These are phyloP conservation scores for Psilocybe sp. DNA, from an alignment of 768 basidiomycete genomes.

Conservation along the genomic window DNA sequence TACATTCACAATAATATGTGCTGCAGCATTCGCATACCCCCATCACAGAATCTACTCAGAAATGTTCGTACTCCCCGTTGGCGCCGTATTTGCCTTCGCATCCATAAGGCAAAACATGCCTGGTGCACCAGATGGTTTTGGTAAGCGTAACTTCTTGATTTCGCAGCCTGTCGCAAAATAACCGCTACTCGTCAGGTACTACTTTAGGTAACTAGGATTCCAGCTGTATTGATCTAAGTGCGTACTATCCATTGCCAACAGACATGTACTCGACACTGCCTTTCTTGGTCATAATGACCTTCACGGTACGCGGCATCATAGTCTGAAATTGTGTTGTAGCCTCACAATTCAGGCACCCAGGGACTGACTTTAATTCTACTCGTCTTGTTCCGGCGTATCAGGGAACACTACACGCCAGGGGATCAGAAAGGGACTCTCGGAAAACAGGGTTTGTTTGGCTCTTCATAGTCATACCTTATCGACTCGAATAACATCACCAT, in stretches of 20 bases:
- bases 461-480: too few species aligned
- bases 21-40: conserved; percentile 6
- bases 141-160: conserved; percentile 10
- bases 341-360: too few species aligned
- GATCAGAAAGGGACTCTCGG: too few species aligned
- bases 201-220: conserved; percentile 3
- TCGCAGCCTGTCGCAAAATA: background rate
- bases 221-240: background rate
- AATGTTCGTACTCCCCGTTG: conserved; percentile 19
- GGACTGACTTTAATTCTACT: too few species aligned
- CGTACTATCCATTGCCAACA: background rate
- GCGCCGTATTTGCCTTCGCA: conserved; percentile 21
- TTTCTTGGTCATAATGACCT: conserved; percentile 15
- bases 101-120: conserved; percentile 19
- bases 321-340: too few species aligned
- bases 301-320: background rate
- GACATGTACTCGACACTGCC: conserved; percentile 14
- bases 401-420: too few species aligned
- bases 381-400: too few species aligned
- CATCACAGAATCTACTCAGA: conserved; percentile 12
- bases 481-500: too few species aligned
- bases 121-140: conserved; percentile 21
- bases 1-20: conserved; percentile 7
- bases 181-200: background rate
- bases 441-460: too few species aligned